Conservation (phyloP, 2,329 filamentous ascomycete species). For the Colletotrichum magnum region DNA sequence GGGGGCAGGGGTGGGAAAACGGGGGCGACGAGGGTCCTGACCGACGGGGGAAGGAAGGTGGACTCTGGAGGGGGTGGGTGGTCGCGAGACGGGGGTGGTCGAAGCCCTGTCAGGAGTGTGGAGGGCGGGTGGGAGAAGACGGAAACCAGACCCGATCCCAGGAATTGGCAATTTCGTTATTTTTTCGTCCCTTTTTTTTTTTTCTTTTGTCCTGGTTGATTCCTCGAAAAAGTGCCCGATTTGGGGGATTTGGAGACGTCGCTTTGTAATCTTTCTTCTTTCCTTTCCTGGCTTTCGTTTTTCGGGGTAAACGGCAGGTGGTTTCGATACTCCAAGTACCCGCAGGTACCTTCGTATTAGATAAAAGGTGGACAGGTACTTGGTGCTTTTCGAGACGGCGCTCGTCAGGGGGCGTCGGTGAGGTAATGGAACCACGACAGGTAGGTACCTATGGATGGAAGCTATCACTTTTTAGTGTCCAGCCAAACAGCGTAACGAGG, state of each 20-base stretch:
- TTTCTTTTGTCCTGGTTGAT: conserved; percentile 9
- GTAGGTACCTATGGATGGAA: neutral
- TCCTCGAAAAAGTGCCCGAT: conserved; percentile 15
- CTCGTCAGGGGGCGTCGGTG: conserved; percentile 13
- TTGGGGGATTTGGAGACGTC: conserved; percentile 16
- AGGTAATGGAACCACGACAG: conserved; percentile 26
- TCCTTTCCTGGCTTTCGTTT: neutral
- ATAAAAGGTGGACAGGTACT: too few relatives aligned
- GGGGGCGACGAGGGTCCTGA: conserved; percentile 25
- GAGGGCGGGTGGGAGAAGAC: conserved; percentile 40
- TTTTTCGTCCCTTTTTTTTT: neutral
- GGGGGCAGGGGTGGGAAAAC: conserved; percentile 30
- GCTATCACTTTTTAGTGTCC: too few relatives aligned
- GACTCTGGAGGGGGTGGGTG: neutral
- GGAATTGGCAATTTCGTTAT: conserved; percentile 40
- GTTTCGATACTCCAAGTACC: neutral
- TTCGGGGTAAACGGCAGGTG: neutral
- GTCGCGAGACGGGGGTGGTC: conserved; percentile 23
- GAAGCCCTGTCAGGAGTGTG: conserved; percentile 13
- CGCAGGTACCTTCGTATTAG: too few relatives aligned
- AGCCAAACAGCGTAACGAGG: neutral
- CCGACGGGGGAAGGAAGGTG: conserved; percentile 14
- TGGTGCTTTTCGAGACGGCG: too few relatives aligned
- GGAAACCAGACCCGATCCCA: conserved; percentile 39
- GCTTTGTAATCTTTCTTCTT: neutral